Conservation (phyloP, 805 yeast species). For the Lipomyces yamanashiensis region DNA sequence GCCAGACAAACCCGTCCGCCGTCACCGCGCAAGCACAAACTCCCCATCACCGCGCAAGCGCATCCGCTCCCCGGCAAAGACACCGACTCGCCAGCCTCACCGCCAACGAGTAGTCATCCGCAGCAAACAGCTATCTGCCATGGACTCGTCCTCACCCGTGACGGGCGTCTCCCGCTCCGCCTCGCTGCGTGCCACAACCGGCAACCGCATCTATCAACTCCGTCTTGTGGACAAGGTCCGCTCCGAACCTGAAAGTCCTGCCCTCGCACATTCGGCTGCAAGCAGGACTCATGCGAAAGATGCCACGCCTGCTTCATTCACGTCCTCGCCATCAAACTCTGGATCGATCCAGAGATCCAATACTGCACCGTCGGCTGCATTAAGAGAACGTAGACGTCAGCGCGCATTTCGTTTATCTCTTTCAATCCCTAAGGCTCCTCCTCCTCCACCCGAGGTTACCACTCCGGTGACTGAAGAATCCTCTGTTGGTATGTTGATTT, state of each 20-base stretch:
- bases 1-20: neutral
- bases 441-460: constrained; percentile 22
- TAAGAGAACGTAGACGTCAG: constrained; percentile 27
- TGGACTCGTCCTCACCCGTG: constrained; percentile 3
- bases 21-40: neutral
- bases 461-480: constrained; percentile 29
- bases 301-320: constrained; percentile 3
- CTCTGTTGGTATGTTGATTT: constrained; percentile 20
- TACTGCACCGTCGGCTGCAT: constrained; percentile 3
- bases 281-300: neutral
- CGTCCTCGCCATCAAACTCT: constrained; percentile 15
- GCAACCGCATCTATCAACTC: constrained; percentile 30
- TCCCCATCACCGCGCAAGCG: constrained; percentile 12
- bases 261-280: neutral
- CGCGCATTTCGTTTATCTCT: constrained; percentile 25
- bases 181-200: constrained; percentile 31
- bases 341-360: constrained; percentile 1
- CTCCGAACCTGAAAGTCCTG: constrained; percentile 4
- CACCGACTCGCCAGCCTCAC: constrained; percentile 13
- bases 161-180: constrained; percentile 20
- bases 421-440: constrained; percentile 22
- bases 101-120: constrained; percentile 1
- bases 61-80: constrained; percentile 6
- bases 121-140: too few species aligned
- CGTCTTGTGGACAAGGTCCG: constrained; percentile 31